These are phyloP conservation scores for Brassica carinata DNA, from an alignment of 345 rosid species.

Conservation along the genomic window DNA sequence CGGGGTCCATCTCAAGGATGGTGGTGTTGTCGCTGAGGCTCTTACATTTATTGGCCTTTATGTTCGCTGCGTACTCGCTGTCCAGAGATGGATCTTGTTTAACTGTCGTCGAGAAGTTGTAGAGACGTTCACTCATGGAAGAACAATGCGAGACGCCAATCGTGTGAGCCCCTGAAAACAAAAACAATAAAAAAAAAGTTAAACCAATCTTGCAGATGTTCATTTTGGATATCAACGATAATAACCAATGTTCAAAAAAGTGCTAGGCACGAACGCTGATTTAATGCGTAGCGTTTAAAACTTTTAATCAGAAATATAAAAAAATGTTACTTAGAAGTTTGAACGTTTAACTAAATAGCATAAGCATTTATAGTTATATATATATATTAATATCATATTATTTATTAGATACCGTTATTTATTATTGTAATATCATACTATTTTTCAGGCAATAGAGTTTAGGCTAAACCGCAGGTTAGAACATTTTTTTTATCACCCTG, in stretches of 20 bases:
- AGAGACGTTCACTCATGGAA: constrained; percentile 56
- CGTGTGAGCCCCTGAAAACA: constrained; percentile 73
- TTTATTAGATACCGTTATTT: background rate
- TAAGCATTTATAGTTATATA: background rate
- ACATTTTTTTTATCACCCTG: background rate
- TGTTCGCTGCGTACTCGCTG: constrained; percentile 64
- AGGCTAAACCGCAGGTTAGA: background rate
- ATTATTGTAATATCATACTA: background rate
- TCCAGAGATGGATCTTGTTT: constrained; percentile 70
- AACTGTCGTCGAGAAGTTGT: constrained; percentile 70
- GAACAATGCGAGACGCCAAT: constrained; percentile 76
- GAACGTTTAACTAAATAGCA: background rate
- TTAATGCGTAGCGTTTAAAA: background rate
- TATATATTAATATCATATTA: background rate
- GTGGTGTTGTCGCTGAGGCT: constrained; percentile 60
- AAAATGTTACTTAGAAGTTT: background rate
- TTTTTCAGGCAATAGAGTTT: background rate
- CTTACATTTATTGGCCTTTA: constrained; percentile 72
- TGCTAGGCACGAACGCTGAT: background rate
- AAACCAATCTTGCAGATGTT: background rate
- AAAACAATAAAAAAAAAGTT: background rate
- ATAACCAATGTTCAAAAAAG: background rate
- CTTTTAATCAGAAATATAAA: background rate
- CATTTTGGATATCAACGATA: background rate
- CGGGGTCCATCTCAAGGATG: constrained; percentile 79